Conservation (phyloP, 257 asterid genomes). For the Nicotiana undulata region DNA sequence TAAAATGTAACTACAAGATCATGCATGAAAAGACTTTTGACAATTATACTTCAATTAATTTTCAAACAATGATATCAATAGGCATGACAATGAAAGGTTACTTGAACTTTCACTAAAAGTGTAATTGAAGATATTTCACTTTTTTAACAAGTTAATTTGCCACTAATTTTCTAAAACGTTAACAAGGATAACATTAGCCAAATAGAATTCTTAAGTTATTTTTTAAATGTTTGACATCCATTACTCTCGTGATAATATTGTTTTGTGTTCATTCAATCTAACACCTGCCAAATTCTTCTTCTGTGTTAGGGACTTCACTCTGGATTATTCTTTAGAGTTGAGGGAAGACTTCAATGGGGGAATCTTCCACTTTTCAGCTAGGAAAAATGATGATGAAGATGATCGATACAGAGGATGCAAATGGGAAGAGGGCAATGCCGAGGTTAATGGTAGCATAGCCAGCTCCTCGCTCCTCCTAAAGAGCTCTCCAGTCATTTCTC, state of each 20-base stretch:
- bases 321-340: neutral
- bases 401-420: slow-evolving; percentile 31
- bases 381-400: neutral
- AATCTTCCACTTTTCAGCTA: neutral
- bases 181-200: neutral
- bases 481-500: slow-evolving; percentile 78
- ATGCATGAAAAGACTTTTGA: neutral
- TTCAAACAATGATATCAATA: neutral
- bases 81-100: neutral
- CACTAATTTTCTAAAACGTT: neutral
- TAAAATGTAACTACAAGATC: neutral
- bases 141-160: neutral
- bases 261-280: neutral
- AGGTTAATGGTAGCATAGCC: slow-evolving; percentile 87
- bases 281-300: neutral
- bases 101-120: neutral
- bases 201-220: neutral
- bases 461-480: slow-evolving; percentile 79
- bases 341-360: neutral
- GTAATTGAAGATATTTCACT: neutral
- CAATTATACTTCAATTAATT: neutral
- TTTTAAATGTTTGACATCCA: neutral
- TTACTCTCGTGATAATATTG: neutral
- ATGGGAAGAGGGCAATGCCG: slow-evolving; percentile 66
- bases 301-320: neutral